phyloP scores from a whole-genome alignment of 495 filamentous ascomycete genomes.

The Penicillium paradoxum region DNA sequence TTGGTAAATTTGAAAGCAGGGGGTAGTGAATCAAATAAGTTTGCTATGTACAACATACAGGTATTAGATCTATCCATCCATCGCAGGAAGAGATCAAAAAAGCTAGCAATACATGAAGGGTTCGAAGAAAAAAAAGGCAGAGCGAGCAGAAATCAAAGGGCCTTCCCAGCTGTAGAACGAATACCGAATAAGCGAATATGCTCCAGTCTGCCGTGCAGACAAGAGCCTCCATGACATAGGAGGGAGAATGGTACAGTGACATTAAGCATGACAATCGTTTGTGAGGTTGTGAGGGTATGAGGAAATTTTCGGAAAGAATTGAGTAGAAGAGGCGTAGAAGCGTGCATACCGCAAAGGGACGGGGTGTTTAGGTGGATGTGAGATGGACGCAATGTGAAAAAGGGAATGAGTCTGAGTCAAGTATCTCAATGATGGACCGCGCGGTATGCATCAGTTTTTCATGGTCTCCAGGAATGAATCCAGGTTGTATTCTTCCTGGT shows the following conservation, averaged over 20 bases:
- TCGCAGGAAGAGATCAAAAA: constrained; percentile 9
- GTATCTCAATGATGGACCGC: background rate
- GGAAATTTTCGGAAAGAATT: background rate
- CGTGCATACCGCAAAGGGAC: background rate
- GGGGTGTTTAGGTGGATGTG: background rate
- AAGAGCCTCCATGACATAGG: constrained; percentile 5
- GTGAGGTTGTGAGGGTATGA: background rate
- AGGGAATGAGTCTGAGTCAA: background rate
- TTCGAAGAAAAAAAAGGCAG: constrained; percentile 8
- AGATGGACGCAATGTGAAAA: background rate
- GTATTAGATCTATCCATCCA: constrained; percentile 9
- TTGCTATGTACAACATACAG: constrained; percentile 30
- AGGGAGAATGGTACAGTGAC: constrained; percentile 7
- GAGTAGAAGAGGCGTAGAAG: background rate
- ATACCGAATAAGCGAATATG: background rate
- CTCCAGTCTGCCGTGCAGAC: constrained; percentile 6
- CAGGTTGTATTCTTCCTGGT: constrained; percentile 94
- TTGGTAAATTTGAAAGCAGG: background rate
- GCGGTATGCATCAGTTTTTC: constrained; percentile 48
- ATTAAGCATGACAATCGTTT: constrained; percentile 11
- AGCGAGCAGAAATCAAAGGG: background rate
- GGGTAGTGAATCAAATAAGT: background rate
- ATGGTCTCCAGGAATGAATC: constrained; percentile 89
- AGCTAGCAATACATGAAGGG: constrained; percentile 30
- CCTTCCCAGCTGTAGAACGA: constrained; percentile 6